Base-by-base conservation (phyloP, 2,329 filamentous ascomycete genomes). In the Phoma sp. region DNA sequence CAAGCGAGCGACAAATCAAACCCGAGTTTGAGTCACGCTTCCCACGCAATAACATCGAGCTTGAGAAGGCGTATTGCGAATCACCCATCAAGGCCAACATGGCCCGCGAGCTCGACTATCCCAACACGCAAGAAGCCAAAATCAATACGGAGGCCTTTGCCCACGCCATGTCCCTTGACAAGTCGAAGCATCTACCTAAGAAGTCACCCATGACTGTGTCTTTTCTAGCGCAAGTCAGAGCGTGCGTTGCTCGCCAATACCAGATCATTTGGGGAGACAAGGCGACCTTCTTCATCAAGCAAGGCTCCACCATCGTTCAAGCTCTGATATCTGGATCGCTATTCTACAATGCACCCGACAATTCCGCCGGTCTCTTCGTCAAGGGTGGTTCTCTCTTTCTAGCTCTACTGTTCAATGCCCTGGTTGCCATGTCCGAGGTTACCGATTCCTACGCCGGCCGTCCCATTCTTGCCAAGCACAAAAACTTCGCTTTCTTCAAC, bases 401-500 rank as follows among this genome's bases (percentile, higher is more conserved):
- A 43, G 54, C 86, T 1, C 76, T 89, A 0, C 75, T 90, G 0
- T 87, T 83, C 71, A 86, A 88, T 66, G 78, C 81, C 50, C 73
- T 90, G 7, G 67, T 89, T 1, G 80, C 85, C 18, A 84, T 90
- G 79, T 82, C 85, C 1, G 88, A 91, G 69, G 87, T 90, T 1
- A 87, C 63, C 0, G 69, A 69, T 23, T 61, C 84, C 0, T 89
- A 87, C 62, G 77, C 73, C 11, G 85, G 85, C 15, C 80, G 87
- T 21, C 89, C 90, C 1, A 95, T 96, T 64, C 89, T 96, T 47
- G 91, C 96, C 65, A 96, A 96, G 71, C 92, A 97, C 63, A 78
- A 83, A 49, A 85, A 88, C 43, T 96, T 96, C 69, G 91, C 91
- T n/a, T 82, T 96, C 21, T 96, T 95, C 67, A 92, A 96, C 66